Evolutionary conservation across 805 yeast genomes (phyloP).

Genomic region (Lachancea thermotolerans): DNA sequence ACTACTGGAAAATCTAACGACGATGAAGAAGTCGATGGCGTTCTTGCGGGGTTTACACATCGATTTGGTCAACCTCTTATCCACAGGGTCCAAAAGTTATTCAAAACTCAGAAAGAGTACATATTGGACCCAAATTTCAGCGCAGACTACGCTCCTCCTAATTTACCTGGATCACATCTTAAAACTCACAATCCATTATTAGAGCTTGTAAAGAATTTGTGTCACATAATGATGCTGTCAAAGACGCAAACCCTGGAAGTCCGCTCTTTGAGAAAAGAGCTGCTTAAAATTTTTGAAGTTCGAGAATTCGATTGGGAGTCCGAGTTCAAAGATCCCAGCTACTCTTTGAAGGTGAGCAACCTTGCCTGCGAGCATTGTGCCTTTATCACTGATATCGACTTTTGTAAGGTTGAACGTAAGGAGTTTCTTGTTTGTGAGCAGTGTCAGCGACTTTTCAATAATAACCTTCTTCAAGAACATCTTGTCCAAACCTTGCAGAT

Average conservation of each 20-base stretch:
- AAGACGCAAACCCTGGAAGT: conserved; percentile 61
- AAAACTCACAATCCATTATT: conserved; percentile 61
- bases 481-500: conserved; percentile 59
- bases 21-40: conserved; percentile 32
- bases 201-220: conserved; percentile 68
- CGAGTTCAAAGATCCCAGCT: conserved; percentile 65
- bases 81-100: conserved; percentile 58
- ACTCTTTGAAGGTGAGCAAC: conserved; percentile 57
- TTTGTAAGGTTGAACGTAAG: conserved; percentile 60
- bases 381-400: conserved; percentile 65
- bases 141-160: conserved; percentile 66
- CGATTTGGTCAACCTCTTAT: conserved; percentile 56
- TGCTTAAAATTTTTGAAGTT: conserved; percentile 67
- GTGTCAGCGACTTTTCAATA: conserved; percentile 60
- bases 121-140: conserved; percentile 57
- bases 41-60: conserved; percentile 44
- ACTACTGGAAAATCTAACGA: conserved; percentile 41
- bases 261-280: conserved; percentile 64
- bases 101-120: conserved; percentile 65
- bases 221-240: conserved; percentile 67
- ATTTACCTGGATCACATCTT: conserved; percentile 65
- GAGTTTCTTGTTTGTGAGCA: conserved; percentile 52
- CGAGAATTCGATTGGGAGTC: conserved; percentile 80
- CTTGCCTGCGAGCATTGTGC: conserved; percentile 78
- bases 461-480: conserved; percentile 69